Conservation (phyloP, 2,329 filamentous ascomycete genomes). For the Talaromyces funiculosus region DNA sequence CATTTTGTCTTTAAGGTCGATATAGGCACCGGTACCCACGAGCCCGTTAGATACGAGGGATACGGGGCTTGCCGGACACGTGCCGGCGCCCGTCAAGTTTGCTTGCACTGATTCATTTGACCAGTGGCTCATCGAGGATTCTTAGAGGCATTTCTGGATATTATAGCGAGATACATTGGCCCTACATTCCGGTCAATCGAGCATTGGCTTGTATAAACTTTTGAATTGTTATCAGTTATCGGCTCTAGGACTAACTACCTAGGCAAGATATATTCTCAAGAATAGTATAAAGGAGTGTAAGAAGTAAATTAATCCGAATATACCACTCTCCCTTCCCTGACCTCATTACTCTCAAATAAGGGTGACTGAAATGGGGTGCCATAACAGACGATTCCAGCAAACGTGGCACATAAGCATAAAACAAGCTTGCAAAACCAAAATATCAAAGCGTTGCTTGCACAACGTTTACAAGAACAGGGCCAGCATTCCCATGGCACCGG, state of each 20-base stretch:
- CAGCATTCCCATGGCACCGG: constrained; percentile 47
- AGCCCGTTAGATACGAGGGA: background rate
- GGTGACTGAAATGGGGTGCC: constrained; percentile 2
- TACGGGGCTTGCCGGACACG: background rate
- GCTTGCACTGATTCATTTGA: background rate
- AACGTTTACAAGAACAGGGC: constrained; percentile 9
- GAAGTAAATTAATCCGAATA: constrained; percentile 2
- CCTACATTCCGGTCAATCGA: too few relatives aligned
- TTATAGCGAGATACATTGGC: too few relatives aligned
- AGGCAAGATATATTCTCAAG: background rate
- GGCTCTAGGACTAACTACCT: background rate
- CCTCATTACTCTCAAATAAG: background rate
- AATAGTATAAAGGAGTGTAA: constrained; percentile 8
- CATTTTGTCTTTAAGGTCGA: too few relatives aligned
- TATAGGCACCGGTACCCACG: too few relatives aligned
- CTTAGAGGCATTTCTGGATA: too few relatives aligned
- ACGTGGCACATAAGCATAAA: background rate
- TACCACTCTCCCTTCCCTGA: background rate
- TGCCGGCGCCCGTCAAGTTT: background rate
- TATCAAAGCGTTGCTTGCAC: background rate
- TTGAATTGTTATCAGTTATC: background rate
- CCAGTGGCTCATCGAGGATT: too few relatives aligned
- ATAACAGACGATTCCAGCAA: background rate
- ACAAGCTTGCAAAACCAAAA: background rate
- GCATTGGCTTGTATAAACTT: too few relatives aligned